A percentile compares a stretch with the other conserved stretches of the same genome.
These are phyloP conservation scores for Pyrenula massariospora DNA, from an alignment of 495 filamentous ascomycete species.

Conservation along the genomic window DNA sequence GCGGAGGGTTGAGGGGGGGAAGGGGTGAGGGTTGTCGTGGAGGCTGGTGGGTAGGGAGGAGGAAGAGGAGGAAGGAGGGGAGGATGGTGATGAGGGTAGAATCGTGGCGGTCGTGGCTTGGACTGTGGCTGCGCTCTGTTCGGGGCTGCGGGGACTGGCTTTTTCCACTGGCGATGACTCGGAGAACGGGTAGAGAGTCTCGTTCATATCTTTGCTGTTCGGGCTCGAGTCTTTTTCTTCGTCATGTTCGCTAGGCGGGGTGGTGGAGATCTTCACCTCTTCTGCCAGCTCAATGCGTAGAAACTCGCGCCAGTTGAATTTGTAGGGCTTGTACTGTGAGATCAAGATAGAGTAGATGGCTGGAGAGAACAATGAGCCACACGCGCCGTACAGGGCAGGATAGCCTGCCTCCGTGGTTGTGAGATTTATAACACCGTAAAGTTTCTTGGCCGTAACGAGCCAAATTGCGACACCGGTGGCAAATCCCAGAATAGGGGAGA, in stretches of 20 bases:
- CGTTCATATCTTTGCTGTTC: slow-evolving; percentile 13
- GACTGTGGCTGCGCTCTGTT: slow-evolving; percentile 1
- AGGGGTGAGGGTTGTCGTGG: slow-evolving; percentile 24
- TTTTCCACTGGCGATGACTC: slow-evolving; percentile 8
- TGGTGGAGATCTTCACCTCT: slow-evolving; percentile 2
- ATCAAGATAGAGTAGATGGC: slow-evolving; percentile 28
- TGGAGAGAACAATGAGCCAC: slow-evolving; percentile 23
- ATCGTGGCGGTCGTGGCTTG: not conserved
- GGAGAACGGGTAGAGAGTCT: slow-evolving; percentile 6
- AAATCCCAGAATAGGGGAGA: slow-evolving; percentile 23
- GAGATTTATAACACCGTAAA: slow-evolving; percentile 22
- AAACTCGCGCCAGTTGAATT: slow-evolving; percentile 38
- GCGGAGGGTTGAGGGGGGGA: slow-evolving; percentile 17
- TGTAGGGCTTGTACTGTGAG: slow-evolving; percentile 28
- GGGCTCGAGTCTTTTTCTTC: slow-evolving; percentile 7
- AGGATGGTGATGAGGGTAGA: not conserved
- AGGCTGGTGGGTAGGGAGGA: slow-evolving; percentile 2
- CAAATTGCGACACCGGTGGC: slow-evolving; percentile 24
- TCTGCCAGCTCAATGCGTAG: slow-evolving; percentile 22
- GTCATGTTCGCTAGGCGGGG: not conserved
- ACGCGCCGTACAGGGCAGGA: slow-evolving; percentile 22
- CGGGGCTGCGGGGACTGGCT: slow-evolving; percentile 6
- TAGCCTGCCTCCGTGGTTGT: slow-evolving; percentile 18
- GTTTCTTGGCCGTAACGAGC: slow-evolving; percentile 18
- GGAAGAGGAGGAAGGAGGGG: slow-evolving; percentile 1